A percentile compares a stretch with the other conserved stretches of the same genome.
These are phyloP conservation scores for Atalantia buxifolia DNA, from an alignment of 345 rosid species.

Conservation along the genomic window DNA sequence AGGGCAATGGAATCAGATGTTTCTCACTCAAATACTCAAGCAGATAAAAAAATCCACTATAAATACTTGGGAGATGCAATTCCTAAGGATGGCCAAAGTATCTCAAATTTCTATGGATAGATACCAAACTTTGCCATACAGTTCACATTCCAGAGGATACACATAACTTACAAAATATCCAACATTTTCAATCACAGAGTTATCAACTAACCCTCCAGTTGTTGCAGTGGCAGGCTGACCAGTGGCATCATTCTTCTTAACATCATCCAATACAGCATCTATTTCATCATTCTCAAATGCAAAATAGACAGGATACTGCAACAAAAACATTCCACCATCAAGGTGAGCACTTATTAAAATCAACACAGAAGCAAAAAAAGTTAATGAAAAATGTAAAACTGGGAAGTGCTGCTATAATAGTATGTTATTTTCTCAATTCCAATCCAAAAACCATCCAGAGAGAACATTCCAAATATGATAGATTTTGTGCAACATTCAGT, in stretches of 20 bases:
- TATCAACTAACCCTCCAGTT: constrained; percentile 82
- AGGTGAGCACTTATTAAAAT: background rate
- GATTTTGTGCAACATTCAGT: too few species aligned
- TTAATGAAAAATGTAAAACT: background rate
- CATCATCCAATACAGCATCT: constrained; percentile 69
- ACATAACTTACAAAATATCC: background rate
- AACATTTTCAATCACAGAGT: background rate
- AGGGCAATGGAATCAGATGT: background rate
- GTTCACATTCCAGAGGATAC: background rate
- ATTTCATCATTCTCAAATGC: constrained; percentile 90
- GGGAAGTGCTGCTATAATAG: background rate
- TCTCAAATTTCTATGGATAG: background rate
- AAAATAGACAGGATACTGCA: constrained; percentile 94
- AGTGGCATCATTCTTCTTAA: constrained; percentile 76
- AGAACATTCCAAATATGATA: background rate
- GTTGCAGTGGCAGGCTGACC: constrained; percentile 98
- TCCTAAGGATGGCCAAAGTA: background rate
- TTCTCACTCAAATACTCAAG: background rate
- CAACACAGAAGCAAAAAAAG: background rate
- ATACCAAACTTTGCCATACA: background rate
- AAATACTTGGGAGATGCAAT: constrained; percentile 1
- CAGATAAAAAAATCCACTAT: background rate
- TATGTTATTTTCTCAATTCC: background rate
- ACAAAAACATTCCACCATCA: constrained; percentile 13
- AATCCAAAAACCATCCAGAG: background rate